These are phyloP conservation scores for Chernovozyma aurita DNA, from an alignment of 1,139 yeast species.

Conservation along the genomic window DNA sequence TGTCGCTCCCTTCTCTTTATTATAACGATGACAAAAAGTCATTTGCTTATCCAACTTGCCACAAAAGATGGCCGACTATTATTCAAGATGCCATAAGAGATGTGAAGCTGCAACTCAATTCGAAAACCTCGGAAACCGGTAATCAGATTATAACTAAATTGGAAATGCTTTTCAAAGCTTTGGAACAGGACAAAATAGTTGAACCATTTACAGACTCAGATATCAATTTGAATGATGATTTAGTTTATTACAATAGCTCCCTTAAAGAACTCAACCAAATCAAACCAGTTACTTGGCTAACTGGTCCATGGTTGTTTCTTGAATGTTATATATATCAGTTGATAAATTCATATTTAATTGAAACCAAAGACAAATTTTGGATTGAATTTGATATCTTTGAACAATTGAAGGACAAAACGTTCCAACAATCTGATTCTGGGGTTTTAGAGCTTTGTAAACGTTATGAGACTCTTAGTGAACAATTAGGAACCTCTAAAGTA, in stretches of 20 bases:
- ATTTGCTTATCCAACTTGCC: constrained; percentile 78
- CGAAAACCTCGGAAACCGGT: constrained; percentile 24
- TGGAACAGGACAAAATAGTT: constrained; percentile 38
- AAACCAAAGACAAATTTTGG: constrained; percentile 37
- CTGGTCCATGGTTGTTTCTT: constrained; percentile 89
- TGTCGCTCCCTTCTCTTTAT: constrained; percentile 39
- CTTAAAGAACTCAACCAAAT: constrained; percentile 24
- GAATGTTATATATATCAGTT: constrained; percentile 82
- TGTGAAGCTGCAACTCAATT: constrained; percentile 22
- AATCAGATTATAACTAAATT: constrained; percentile 32
- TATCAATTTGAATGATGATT: constrained; percentile 35
- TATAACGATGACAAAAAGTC: constrained; percentile 67
- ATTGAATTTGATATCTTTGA: constrained; percentile 65
- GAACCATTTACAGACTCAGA: constrained; percentile 40
- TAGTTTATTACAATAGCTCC: constrained; percentile 48
- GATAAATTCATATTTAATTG: constrained; percentile 45
- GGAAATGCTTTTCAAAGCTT: constrained; percentile 29
- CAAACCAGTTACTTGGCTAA: constrained; percentile 57
- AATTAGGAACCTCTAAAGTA: constrained; percentile 36
- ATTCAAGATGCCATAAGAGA: constrained; percentile 66
- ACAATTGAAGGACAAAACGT: constrained; percentile 65
- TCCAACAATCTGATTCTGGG: constrained; percentile 70
- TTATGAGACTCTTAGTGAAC: constrained; percentile 38
- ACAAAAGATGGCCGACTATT: constrained; percentile 84
- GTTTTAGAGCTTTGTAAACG: constrained; percentile 79